These are phyloP conservation scores for Pulveroboletus sp. DNA, from an alignment of 768 basidiomycete genomes.

Conservation along the genomic window DNA sequence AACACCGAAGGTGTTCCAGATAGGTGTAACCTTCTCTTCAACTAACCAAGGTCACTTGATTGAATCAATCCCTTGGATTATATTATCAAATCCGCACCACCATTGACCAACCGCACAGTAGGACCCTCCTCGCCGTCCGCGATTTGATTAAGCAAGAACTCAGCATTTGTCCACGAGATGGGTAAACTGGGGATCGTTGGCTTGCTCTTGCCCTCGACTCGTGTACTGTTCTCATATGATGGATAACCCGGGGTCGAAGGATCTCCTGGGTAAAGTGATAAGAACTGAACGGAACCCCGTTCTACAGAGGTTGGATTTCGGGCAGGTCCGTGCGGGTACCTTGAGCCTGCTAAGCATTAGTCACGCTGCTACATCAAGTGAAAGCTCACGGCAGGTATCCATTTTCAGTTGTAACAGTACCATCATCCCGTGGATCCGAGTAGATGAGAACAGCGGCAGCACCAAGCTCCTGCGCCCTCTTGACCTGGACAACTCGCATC, in stretches of 20 bases:
- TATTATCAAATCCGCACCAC: slow-evolving; percentile 36
- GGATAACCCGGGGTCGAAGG: slow-evolving; percentile 89
- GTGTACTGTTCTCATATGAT: slow-evolving; percentile 77
- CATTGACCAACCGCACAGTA: slow-evolving; percentile 52
- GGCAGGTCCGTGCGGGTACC: slow-evolving; percentile 77
- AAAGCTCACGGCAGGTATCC: slow-evolving; percentile 60
- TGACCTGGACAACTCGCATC: slow-evolving; percentile 50
- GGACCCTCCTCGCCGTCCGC: slow-evolving; percentile 35
- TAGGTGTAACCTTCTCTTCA: slow-evolving; percentile 78
- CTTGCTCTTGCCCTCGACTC: slow-evolving; percentile 57
- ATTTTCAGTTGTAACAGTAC: slow-evolving; percentile 71
- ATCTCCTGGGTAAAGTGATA: slow-evolving; percentile 69
- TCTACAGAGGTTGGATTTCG: slow-evolving; percentile 82
- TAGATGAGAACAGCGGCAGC: slow-evolving; percentile 81
- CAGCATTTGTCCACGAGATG: slow-evolving; percentile 83
- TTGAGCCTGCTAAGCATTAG: slow-evolving; percentile 1
- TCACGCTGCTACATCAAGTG: not conserved
- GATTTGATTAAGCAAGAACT: slow-evolving; percentile 53
- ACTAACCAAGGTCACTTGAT: slow-evolving; percentile 39
- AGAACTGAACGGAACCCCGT: slow-evolving; percentile 78
- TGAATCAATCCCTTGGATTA: not conserved
- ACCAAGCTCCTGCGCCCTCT: slow-evolving; percentile 86
- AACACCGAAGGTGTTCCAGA: slow-evolving; percentile 87
- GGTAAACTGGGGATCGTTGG: slow-evolving; percentile 86
- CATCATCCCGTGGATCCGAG: slow-evolving; percentile 86